Percentiles rank a stretch among this genome's conserved stretches.
These are phyloP conservation scores for Trichophyton mentagrophytes DNA, from an alignment of 2,329 filamentous ascomycete species.

Conservation along the genomic window DNA sequence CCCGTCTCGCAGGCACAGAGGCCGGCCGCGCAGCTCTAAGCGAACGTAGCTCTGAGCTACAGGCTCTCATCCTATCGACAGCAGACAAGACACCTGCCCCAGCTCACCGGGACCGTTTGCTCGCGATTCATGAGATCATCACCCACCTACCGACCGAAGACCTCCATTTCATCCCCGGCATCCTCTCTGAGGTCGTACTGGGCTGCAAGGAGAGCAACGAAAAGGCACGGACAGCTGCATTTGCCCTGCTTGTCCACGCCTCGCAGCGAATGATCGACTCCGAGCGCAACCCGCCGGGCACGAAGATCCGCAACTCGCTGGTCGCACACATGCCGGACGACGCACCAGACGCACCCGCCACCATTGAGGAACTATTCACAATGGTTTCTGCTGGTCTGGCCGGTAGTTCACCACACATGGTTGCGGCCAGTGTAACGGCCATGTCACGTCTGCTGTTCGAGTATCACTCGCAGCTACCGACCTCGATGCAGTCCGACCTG, in stretches of 20 bases:
- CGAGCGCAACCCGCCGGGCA: conserved; percentile 38
- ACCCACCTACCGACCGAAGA: conserved; percentile 63
- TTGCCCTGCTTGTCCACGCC: conserved; percentile 79
- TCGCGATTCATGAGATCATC: conserved; percentile 68
- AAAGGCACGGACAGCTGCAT: conserved; percentile 76
- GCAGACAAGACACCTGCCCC: conserved; percentile 77
- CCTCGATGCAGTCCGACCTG: conserved; percentile 63
- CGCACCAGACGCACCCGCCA: conserved; percentile 63
- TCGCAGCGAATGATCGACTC: conserved; percentile 68
- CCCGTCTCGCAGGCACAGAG: conserved; percentile 70
- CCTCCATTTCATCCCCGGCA: conserved; percentile 83
- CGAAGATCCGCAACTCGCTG: conserved; percentile 75
- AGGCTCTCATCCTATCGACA: conserved; percentile 65
- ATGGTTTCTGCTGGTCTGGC: conserved; percentile 96
- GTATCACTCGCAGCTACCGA: conserved; percentile 59
- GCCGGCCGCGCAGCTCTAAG: conserved; percentile 62
- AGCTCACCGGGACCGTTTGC: conserved; percentile 70
- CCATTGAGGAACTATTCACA: conserved; percentile 88
- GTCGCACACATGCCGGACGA: conserved; percentile 76
- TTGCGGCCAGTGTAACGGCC: conserved; percentile 90
- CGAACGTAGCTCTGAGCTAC: conserved; percentile 65
- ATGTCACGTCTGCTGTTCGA: conserved; percentile 88
- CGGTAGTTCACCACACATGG: conserved; percentile 89
- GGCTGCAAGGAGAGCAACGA: conserved; percentile 97
- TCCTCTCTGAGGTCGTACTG: conserved; percentile 89